Percentiles rank a stretch among this genome's conserved stretches.
phyloP scores from a whole-genome alignment of 2,329 filamentous ascomycete species.

The Monosporascus sp. region DNA sequence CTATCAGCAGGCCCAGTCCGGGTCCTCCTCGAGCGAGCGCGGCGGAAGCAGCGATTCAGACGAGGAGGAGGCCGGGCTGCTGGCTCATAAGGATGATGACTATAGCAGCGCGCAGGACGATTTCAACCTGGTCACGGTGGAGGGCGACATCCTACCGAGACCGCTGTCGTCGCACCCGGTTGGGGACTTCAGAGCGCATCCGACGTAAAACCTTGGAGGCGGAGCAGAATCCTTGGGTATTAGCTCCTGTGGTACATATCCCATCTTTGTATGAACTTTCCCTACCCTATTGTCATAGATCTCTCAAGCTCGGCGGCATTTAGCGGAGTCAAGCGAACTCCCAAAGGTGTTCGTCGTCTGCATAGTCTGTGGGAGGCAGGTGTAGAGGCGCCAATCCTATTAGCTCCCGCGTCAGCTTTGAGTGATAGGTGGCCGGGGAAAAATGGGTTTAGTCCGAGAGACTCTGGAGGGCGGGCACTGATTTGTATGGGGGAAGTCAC shows the following conservation, averaged over 20 bases:
- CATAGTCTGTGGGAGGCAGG: background rate
- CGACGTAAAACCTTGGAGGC: constrained; percentile 18
- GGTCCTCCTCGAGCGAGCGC: constrained; percentile 29
- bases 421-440: background rate
- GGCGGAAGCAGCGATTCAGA: constrained; percentile 33
- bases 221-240: constrained; percentile 1
- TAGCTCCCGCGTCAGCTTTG: background rate
- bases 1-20: constrained; percentile 24
- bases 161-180: constrained; percentile 19
- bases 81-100: constrained; percentile 31
- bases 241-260: background rate
- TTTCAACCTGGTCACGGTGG: constrained; percentile 29
- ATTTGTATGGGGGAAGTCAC: too few species aligned
- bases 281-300: background rate
- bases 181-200: constrained; percentile 12
- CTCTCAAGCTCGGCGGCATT: background rate
- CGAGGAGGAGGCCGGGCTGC: constrained; percentile 41
- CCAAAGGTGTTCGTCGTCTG: background rate
- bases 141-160: constrained; percentile 35
- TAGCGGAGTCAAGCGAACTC: background rate
- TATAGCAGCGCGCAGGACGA: constrained; percentile 27
- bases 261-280: background rate
- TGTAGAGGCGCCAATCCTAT: background rate
- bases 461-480: too few species aligned
- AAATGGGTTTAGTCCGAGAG: too few species aligned